A percentile compares a stretch with the other conserved stretches of the same genome.
Conservation (phyloP, 139 green algal genomes). For the Micractinium conductrix region DNA sequence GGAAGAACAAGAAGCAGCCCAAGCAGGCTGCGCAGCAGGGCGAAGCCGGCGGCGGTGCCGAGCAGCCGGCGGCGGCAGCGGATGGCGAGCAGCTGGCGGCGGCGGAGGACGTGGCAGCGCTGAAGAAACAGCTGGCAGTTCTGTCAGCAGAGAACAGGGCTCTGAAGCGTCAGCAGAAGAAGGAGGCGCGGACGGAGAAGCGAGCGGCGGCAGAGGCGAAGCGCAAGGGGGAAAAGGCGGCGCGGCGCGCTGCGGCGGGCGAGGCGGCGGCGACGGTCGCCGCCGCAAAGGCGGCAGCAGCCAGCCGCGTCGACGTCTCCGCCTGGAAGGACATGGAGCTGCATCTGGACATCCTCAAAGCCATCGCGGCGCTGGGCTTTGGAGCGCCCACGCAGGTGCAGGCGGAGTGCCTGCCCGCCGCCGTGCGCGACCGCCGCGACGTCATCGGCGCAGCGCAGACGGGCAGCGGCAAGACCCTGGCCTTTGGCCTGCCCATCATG, state of each 20-base stretch:
- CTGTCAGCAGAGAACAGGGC: slow-evolving; percentile 31
- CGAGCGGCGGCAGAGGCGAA: slow-evolving; percentile 8
- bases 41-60: background rate
- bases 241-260: background rate
- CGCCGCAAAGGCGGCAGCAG: slow-evolving; percentile 6
- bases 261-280: slow-evolving; percentile 22
- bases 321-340: slow-evolving; percentile 47
- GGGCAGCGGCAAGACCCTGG: slow-evolving; percentile 98
- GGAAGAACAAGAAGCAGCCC: background rate
- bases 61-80: background rate
- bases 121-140: slow-evolving; percentile 30
- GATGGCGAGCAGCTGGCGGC: background rate
- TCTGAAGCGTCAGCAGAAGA: slow-evolving; percentile 44
- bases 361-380: slow-evolving; percentile 61
- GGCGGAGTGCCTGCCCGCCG: slow-evolving; percentile 72
- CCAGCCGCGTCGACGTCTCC: slow-evolving; percentile 29
- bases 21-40: background rate
- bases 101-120: background rate
- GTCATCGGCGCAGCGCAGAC: slow-evolving; percentile 97
- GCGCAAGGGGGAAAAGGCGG: slow-evolving; percentile 1
- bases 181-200: slow-evolving; percentile 17
- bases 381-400: slow-evolving; percentile 82
- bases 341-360: slow-evolving; percentile 26
- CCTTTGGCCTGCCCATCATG: slow-evolving; percentile 96
- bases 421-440: slow-evolving; percentile 76